A percentile compares a stretch with the other conserved stretches of the same genome.
Evolutionary conservation across 768 basidiomycete genomes (phyloP).

Genomic region (Hortiboletus campestris): DNA sequence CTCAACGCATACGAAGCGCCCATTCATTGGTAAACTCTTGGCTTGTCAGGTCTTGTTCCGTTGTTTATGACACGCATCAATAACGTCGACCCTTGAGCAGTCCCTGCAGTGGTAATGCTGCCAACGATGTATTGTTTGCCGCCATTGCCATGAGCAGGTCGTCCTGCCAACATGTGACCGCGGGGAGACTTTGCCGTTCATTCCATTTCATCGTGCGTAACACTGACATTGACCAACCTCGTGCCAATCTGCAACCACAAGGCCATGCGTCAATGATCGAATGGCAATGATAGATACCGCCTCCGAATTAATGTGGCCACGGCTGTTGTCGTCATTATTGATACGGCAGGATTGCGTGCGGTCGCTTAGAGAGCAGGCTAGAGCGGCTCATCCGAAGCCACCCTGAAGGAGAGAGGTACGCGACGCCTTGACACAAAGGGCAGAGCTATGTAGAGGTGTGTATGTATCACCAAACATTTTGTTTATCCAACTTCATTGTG

Average conservation of each 20-base stretch:
- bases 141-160: not conserved
- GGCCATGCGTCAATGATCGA: not conserved
- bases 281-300: not conserved
- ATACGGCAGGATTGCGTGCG: not conserved
- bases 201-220: not conserved
- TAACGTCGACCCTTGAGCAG: no score
- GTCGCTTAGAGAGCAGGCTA: not conserved
- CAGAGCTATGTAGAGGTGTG: no score
- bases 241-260: not conserved
- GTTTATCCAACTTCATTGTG: not conserved
- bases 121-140: not conserved
- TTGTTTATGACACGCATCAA: not conserved
- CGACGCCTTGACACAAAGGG: not conserved
- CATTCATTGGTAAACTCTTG: not conserved
- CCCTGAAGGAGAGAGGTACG: no score
- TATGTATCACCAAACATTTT: not conserved
- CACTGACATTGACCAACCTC: not conserved
- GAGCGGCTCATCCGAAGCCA: not conserved
- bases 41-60: not conserved
- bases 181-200: constrained; percentile 5
- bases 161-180: not conserved
- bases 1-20: not conserved
- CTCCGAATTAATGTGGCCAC: not conserved
- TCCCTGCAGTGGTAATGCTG: not conserved
- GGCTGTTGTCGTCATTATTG: not conserved